Evolutionary conservation across 2,329 filamentous ascomycete species (phyloP).

Genomic region (Ophiocordyceps robertsii): DNA sequence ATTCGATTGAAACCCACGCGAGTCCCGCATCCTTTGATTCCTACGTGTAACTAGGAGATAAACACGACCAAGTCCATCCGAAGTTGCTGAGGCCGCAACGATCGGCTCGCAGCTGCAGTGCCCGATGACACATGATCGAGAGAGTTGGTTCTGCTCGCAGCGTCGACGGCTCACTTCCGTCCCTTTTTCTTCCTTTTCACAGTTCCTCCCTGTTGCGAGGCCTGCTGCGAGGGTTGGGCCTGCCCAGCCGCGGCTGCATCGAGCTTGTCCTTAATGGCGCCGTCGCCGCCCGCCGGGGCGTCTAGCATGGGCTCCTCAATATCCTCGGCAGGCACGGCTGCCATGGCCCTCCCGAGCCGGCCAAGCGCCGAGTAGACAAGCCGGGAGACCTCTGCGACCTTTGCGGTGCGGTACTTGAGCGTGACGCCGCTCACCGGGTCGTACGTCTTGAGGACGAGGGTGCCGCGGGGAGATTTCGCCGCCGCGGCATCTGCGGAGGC

Average conservation of each 20-base stretch:
- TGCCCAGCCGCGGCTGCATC: slow-evolving; percentile 14
- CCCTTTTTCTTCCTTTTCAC: slow-evolving; percentile 60
- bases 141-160: too few species aligned
- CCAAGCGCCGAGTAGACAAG: slow-evolving; percentile 62
- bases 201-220: slow-evolving; percentile 17
- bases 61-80: too few species aligned
- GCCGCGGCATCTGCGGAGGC: slow-evolving; percentile 11
- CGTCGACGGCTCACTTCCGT: slow-evolving; percentile 38
- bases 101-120: too few species aligned
- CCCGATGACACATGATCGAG: too few species aligned
- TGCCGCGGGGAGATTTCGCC: slow-evolving; percentile 45
- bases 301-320: slow-evolving; percentile 30
- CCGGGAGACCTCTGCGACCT: slow-evolving; percentile 78
- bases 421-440: slow-evolving; percentile 69
- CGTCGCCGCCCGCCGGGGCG: slow-evolving; percentile 12
- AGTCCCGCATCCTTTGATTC: too few species aligned
- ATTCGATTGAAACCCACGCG: not conserved
- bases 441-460: slow-evolving; percentile 77
- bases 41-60: too few species aligned
- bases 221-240: too few species aligned
- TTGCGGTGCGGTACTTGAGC: slow-evolving; percentile 84
- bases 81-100: too few species aligned
- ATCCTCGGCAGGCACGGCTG: slow-evolving; percentile 31
- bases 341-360: slow-evolving; percentile 57
- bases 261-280: not conserved